Base-by-base conservation (phyloP, 108 stramenopile genomes). In the Mayamaea pseudoterrestris region DNA sequence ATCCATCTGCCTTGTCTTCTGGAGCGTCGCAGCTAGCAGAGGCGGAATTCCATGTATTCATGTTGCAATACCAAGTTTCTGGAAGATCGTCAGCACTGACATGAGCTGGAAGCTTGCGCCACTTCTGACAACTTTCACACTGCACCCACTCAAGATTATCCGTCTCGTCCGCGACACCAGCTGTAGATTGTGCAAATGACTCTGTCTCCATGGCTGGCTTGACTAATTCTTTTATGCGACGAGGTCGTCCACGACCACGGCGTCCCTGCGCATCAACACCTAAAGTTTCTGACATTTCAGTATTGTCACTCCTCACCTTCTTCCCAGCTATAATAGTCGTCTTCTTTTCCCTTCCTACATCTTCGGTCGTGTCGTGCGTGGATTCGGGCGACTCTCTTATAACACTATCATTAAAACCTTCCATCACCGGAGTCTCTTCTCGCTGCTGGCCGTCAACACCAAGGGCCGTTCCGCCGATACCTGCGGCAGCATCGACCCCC, bases 141-240 rank as follows among this genome's bases (percentile, higher is more conserved):
- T 85, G 83, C 0, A 85, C 88, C 88, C 88, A 90, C 44, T 85
- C 82, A 34, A 80, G 69, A 50, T 82, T 80, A 34, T 77, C 71
- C 18, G 37, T 50, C 1, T 47, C 70, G 28, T 71, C 78, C 30
- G 68, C 53, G 13, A 37, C 48, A 41, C 52, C 58, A 14, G 14
- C 21, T 14, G n/a, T 44, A 13, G 44, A 44, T 3, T 39, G 37
- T 18, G 5, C 37, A 5, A 20, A 5, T 14, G 5, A 18, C 50
- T 45, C 47, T 54, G 14, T 55, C 50, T 25, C n/a, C n/a, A n/a
- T n/a, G n/a, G n/a, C n/a, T 63, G 62, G 20, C 18, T 37, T 41
- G 11, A 41, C 30, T 5, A 5, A 26, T 74, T 64, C 12, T 57
- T 61, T 28, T 7, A 16, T 42, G 2, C 63, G 67, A 27, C 63